Percentiles rank a stretch among this genome's conserved stretches.
Conservation (phyloP, 768 basidiomycete species). For the Lactarius tabidus region DNA sequence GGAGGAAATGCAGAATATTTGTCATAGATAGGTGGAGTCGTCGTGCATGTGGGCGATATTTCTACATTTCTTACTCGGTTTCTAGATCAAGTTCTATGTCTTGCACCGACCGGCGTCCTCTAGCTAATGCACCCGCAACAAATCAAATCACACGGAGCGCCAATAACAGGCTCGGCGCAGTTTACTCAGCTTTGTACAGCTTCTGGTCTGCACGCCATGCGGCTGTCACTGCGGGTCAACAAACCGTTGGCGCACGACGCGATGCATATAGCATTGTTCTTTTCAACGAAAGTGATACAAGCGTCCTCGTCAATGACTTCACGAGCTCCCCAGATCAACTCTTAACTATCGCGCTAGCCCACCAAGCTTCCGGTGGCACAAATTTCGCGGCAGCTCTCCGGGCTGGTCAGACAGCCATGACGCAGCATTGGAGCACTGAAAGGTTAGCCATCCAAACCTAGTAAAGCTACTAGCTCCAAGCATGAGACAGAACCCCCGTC, state of each 20-base stretch:
- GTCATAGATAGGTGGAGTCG: too few relatives aligned
- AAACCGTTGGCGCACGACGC: conserved; percentile 33
- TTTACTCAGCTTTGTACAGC: conserved; percentile 48
- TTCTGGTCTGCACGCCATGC: conserved; percentile 55
- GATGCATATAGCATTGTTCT: conserved; percentile 57
- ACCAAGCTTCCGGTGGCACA: conserved; percentile 38
- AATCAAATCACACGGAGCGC: conserved; percentile 34
- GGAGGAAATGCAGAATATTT: too few relatives aligned
- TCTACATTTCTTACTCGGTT: neutral
- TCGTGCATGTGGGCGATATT: neutral
- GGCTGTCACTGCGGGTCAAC: conserved; percentile 30
- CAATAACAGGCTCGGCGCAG: conserved; percentile 54
- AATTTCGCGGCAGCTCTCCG: conserved; percentile 42
- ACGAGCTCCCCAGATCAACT: conserved; percentile 44
- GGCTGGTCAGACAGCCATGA: conserved; percentile 39
- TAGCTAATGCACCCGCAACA: conserved; percentile 41
- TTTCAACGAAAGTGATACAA: conserved; percentile 34
- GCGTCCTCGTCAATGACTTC: conserved; percentile 44
- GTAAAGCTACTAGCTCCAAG: conserved; percentile 13
- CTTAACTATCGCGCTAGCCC: conserved; percentile 36
- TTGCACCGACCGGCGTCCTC: conserved; percentile 39
- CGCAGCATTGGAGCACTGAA: conserved; percentile 47
- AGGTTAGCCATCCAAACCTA: conserved; percentile 31
- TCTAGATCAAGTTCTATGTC: conserved; percentile 52
- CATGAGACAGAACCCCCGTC: conserved; percentile 40